Conservation (phyloP, 192 early-diverging fungal genomes). For the Pilobolus umbonatus region DNA sequence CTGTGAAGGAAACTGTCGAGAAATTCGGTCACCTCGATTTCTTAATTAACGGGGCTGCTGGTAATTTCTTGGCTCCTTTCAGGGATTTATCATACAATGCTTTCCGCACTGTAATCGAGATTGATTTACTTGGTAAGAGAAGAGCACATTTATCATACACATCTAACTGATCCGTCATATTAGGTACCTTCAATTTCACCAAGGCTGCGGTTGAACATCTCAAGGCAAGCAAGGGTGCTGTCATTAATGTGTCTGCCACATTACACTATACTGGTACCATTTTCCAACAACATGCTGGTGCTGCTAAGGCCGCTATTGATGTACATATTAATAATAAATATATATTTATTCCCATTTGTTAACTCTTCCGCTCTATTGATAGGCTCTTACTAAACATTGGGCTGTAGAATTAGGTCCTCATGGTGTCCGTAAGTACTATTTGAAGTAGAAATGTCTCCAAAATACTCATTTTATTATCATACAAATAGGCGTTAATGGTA, state of each 20-base stretch:
- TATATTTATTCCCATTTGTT: background rate
- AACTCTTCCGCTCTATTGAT: slow-evolving; percentile 35
- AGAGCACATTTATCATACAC: background rate
- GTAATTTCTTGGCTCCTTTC: slow-evolving; percentile 69
- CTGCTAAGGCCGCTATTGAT: slow-evolving; percentile 37
- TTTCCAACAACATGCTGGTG: slow-evolving; percentile 37
- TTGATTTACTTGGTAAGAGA: slow-evolving; percentile 35
- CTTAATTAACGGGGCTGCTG: slow-evolving; percentile 58
- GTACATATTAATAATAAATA: slow-evolving; percentile 7
- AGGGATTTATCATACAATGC: slow-evolving; percentile 64
- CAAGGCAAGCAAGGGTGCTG: slow-evolving; percentile 56
- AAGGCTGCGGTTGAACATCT: slow-evolving; percentile 66
- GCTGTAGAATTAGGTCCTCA: slow-evolving; percentile 73
- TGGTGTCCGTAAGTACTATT: slow-evolving; percentile 47
- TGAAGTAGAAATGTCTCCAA: background rate
- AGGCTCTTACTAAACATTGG: slow-evolving; percentile 54
- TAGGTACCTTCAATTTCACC: slow-evolving; percentile 73
- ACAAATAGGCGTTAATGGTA: slow-evolving; percentile 11
- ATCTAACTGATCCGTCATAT: background rate
- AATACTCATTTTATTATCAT: background rate
- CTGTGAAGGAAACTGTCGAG: slow-evolving; percentile 54
- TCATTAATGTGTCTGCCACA: slow-evolving; percentile 71
- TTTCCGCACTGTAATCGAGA: slow-evolving; percentile 65
- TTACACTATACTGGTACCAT: slow-evolving; percentile 55
- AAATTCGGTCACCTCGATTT: slow-evolving; percentile 61